Evolutionary conservation across 352 stramenopile genomes (phyloP).

Genomic region (Pythium volutum): DNA sequence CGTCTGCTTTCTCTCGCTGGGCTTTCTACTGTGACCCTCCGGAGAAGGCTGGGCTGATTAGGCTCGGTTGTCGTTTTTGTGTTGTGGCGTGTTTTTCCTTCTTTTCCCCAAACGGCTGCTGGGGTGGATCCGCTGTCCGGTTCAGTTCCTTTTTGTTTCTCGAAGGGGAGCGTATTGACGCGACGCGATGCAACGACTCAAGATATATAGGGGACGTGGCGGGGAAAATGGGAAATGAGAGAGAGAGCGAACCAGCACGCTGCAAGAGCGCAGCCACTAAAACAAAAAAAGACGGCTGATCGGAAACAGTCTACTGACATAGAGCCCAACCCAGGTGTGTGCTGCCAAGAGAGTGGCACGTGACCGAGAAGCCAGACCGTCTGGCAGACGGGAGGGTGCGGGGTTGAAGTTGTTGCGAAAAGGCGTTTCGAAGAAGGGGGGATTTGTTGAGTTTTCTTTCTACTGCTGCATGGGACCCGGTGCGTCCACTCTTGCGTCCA

Average conservation of each 20-base stretch:
- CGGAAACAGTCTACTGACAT: slow-evolving; percentile 4
- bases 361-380: slow-evolving; percentile 12
- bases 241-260: not conserved
- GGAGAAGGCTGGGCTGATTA: not conserved
- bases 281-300: not conserved
- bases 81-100: slow-evolving; percentile 8
- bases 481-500: slow-evolving; percentile 24
- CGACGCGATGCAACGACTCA: slow-evolving; percentile 7
- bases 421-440: slow-evolving; percentile 9
- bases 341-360: slow-evolving; percentile 6
- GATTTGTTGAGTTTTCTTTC: not conserved
- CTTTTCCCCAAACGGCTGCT: not conserved
- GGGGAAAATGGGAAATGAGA: slow-evolving; percentile 5
- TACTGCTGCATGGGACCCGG: not conserved
- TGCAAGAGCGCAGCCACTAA: not conserved
- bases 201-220: slow-evolving; percentile 1
- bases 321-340: not conserved
- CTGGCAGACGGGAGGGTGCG: not conserved
- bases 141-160: slow-evolving; percentile 13
- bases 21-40: not conserved
- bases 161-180: not conserved
- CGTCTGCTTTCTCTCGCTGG: not conserved
- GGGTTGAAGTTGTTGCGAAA: slow-evolving; percentile 22
- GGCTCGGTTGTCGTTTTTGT: slow-evolving; percentile 2
- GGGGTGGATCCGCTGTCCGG: not conserved